A percentile compares a stretch with the other conserved stretches of the same genome.
Conservation (phyloP, 2,329 filamentous ascomycete genomes). For the Epichloe gansuensis region DNA sequence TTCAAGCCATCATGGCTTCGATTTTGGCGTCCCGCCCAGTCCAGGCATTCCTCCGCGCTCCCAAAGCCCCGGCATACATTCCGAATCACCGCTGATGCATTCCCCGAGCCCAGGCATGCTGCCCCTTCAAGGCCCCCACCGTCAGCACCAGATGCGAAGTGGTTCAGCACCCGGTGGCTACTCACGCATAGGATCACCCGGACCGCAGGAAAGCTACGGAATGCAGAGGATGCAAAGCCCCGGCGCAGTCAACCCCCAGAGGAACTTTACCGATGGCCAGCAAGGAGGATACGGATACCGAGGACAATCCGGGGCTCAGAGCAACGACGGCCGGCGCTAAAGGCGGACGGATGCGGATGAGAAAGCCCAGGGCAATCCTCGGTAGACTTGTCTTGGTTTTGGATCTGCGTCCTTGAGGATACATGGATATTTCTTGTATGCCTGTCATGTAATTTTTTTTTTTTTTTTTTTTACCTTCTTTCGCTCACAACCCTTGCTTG, state of each 20-base stretch:
- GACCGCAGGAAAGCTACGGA: constrained; percentile 6
- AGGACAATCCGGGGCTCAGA: not conserved
- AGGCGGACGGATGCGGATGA: not conserved
- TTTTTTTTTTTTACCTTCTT: not conserved
- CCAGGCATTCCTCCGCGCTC: constrained; percentile 1
- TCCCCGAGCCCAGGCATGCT: not conserved
- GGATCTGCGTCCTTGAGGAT: not conserved
- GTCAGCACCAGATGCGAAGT: constrained; percentile 4
- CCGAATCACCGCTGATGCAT: not conserved
- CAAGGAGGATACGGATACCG: constrained; percentile 3
- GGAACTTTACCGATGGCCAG: constrained; percentile 9
- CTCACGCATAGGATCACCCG: constrained; percentile 8
- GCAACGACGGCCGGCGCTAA: constrained; percentile 1
- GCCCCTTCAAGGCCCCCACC: not conserved
- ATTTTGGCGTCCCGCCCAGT: constrained; percentile 9
- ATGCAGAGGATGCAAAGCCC: constrained; percentile 8
- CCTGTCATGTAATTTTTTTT: not conserved
- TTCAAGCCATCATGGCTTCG: constrained; percentile 8
- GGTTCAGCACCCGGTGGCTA: constrained; percentile 3
- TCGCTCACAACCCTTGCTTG: not conserved
- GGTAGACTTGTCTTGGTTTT: not conserved
- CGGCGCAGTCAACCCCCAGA: constrained; percentile 1
- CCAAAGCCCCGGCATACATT: constrained; percentile 3
- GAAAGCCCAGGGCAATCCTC: not conserved
- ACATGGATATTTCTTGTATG: not conserved